A percentile compares a stretch with the other conserved stretches of the same genome.
Evolutionary conservation across 768 basidiomycete genomes (phyloP).

Genomic region (Melanogaster broomeanus): DNA sequence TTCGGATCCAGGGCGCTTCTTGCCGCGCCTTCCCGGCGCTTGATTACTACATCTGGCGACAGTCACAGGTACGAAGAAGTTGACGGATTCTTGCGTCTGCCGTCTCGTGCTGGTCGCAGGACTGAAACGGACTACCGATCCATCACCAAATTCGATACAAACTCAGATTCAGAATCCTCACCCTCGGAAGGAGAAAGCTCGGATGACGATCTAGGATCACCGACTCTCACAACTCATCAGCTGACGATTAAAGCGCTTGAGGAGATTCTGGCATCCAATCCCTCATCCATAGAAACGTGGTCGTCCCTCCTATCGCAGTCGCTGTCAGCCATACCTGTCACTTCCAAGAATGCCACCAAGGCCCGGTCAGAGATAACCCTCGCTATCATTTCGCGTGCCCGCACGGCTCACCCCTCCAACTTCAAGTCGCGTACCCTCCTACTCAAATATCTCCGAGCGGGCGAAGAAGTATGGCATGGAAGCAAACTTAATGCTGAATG

Average conservation of each 20-base stretch:
- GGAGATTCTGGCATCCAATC: conserved; percentile 48
- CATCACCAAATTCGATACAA: conserved; percentile 37
- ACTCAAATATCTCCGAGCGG: conserved; percentile 68
- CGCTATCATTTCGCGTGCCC: conserved; percentile 66
- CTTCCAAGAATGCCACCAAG: conserved; percentile 68
- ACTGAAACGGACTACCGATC: conserved; percentile 52
- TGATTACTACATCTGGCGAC: conserved; percentile 39
- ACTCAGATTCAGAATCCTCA: conserved; percentile 38
- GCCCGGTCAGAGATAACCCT: conserved; percentile 71
- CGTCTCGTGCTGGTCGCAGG: conserved; percentile 38
- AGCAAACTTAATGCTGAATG: conserved; percentile 61
- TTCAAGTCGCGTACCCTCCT: conserved; percentile 49
- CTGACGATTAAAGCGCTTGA: conserved; percentile 61
- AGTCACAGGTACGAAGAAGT: conserved; percentile 56
- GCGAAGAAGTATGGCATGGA: conserved; percentile 70
- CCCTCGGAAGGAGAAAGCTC: conserved; percentile 35
- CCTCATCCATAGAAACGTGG: conserved; percentile 61
- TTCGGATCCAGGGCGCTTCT: conserved; percentile 55
- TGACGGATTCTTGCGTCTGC: conserved; percentile 67
- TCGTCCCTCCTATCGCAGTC: conserved; percentile 62
- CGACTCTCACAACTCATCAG: conserved; percentile 55
- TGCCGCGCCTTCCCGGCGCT: conserved; percentile 46
- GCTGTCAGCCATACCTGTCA: conserved; percentile 58
- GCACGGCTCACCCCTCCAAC: conserved; percentile 56
- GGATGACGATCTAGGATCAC: conserved; percentile 32